These are phyloP conservation scores for Acidiella bohemica DNA, from an alignment of 495 filamentous ascomycete species.

Conservation along the genomic window DNA sequence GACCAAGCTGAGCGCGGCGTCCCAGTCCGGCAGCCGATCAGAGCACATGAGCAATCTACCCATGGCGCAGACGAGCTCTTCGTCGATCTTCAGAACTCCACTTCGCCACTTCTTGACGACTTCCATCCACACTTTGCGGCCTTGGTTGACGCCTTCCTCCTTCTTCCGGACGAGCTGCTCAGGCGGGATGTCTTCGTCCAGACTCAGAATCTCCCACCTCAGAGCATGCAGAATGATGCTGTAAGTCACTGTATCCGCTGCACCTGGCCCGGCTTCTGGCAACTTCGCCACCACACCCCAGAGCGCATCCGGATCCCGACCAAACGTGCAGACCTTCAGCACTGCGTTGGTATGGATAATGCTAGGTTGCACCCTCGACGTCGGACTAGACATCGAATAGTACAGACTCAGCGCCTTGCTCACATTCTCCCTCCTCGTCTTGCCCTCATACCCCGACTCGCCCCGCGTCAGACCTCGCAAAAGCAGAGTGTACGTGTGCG, in stretches of 20 bases:
- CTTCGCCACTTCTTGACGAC: constrained; percentile 56
- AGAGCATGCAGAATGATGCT: constrained; percentile 69
- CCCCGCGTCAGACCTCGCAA: constrained; percentile 61
- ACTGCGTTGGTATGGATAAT: constrained; percentile 78
- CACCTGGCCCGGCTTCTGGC: constrained; percentile 42
- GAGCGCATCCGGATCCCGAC: constrained; percentile 57
- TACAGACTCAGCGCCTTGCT: constrained; percentile 33
- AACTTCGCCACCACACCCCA: constrained; percentile 56
- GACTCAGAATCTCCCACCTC: constrained; percentile 25
- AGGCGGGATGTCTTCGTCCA: constrained; percentile 28
- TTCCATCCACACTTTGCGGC: constrained; percentile 66
- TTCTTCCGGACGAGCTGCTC: constrained; percentile 22
- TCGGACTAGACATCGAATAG: constrained; percentile 48
- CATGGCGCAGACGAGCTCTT: constrained; percentile 61
- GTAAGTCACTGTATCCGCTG: constrained; percentile 59
- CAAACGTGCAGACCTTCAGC: constrained; percentile 60
- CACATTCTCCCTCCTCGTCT: background rate
- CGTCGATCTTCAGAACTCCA: constrained; percentile 56
- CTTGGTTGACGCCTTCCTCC: constrained; percentile 38
- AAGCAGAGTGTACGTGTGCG: constrained; percentile 68
- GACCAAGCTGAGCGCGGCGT: constrained; percentile 57
- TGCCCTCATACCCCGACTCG: background rate
- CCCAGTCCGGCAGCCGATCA: constrained; percentile 42
- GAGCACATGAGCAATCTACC: constrained; percentile 53
- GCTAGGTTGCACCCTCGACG: constrained; percentile 45